Base-by-base conservation (phyloP, 2,329 filamentous ascomycete species). In the Diaporthe batatas region DNA sequence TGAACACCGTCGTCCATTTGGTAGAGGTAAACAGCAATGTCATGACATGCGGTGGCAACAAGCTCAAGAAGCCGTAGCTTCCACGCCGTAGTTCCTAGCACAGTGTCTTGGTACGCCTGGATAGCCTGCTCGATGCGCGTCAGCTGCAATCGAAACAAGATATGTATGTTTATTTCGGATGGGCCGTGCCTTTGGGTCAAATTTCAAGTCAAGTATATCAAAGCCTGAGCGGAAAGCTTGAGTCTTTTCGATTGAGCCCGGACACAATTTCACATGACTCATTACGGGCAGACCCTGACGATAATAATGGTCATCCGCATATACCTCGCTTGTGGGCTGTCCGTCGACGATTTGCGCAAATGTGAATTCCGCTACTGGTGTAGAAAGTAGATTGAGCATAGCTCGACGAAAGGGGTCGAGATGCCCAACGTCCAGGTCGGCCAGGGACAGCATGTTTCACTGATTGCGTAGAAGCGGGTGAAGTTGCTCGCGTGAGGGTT, bases 261-360 rank as follows among this genome's bases (percentile, higher is more conserved):
- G 32, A 54, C 64, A 68, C 23, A 54, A 23, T 4, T 54, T 36
- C 16, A 42, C 34, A 8, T 68, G 64, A 2, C 42, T 18, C 47
- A 54, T 67, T 18, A 67, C 47, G 12, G 62, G 62, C 5, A 51
- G 12, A 25, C 25, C 47, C 1, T 51, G 29, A 51, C n/a, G n/a
- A n/a, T n/a, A 49, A 21, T 3, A 67, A 51, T 53, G 44, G 7
- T 53, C 62, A 8, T 36, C 12, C 12, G 81, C 80, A 23, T 77
- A 75, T 39, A 82, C 81, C 64, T 80, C 81, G 47, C 82, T 78
- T 0, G 80, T 82, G 0, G 80, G 82, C 76, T 82, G 81, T 14
- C 79, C 81, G 53, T 82, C 81, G 21, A 82, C 77, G 1, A 82
- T 80, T 36, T 67, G 42, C n/a, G 62, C 62, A 51, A 36, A 67